Evolutionary conservation across 768 basidiomycete species (phyloP).

Genomic region (Cystobasidium ongulense): DNA sequence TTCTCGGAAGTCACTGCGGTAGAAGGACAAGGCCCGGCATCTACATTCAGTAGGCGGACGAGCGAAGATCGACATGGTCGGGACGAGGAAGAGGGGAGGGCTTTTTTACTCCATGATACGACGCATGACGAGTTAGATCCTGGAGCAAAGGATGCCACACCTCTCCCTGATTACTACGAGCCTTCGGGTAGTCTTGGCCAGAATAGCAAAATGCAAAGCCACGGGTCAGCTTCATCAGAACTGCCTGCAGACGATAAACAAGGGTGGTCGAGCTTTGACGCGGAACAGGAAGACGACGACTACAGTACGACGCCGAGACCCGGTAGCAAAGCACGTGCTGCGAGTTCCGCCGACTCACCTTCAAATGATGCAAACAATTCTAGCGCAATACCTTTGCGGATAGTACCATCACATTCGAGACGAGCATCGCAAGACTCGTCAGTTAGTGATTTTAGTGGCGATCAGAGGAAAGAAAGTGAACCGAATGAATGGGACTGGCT

Average conservation of each 20-base stretch:
- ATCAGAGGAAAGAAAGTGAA: not conserved
- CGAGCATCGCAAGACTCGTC: not conserved
- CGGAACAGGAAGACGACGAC: not conserved
- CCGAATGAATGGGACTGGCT: slow-evolving; percentile 5
- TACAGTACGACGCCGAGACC: not conserved
- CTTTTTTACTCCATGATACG: not conserved
- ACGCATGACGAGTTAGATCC: not conserved
- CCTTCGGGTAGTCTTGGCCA: not conserved
- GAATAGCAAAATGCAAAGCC: not conserved
- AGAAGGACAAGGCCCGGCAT: not conserved
- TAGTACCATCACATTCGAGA: not conserved
- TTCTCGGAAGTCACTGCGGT: not conserved
- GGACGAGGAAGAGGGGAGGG: not conserved
- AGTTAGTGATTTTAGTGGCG: not conserved
- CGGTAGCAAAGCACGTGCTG: not conserved
- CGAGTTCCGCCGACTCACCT: not conserved
- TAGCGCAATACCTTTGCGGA: not conserved
- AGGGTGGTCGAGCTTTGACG: not conserved
- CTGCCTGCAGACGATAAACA: not conserved
- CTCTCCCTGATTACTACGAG: not conserved
- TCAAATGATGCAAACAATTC: not conserved
- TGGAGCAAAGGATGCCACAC: not conserved
- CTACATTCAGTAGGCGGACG: not conserved
- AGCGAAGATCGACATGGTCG: not conserved
- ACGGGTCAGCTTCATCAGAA: not conserved